Conservation (phyloP, 1,284 basidiomycete genomes). For the Naganishia albida region DNA sequence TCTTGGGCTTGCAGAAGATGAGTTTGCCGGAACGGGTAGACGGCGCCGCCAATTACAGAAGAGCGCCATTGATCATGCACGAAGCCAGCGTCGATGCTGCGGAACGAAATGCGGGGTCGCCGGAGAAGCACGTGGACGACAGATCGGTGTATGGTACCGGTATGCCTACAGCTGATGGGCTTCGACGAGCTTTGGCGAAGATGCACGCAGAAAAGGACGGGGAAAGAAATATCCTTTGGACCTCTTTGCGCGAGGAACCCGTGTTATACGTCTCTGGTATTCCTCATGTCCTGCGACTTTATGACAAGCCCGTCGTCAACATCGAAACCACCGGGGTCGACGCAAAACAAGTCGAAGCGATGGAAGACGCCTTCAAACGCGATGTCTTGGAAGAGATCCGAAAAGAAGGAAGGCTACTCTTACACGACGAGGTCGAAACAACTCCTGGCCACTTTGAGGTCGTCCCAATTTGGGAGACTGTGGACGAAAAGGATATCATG, state of each 20-base stretch:
- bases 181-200: constrained; percentile 76
- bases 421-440: constrained; percentile 96
- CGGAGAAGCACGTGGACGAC: background rate
- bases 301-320: constrained; percentile 86
- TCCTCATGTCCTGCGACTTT: constrained; percentile 65
- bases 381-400: constrained; percentile 83
- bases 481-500: constrained; percentile 82
- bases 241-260: constrained; percentile 90
- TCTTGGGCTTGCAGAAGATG: constrained; percentile 92
- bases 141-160: constrained; percentile 79
- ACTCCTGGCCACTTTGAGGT: constrained; percentile 85
- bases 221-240: constrained; percentile 77
- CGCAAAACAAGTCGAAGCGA: constrained; percentile 85
- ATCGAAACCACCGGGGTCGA: constrained; percentile 94
- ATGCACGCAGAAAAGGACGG: constrained; percentile 77
- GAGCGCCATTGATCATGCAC: constrained; percentile 66
- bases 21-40: constrained; percentile 89
- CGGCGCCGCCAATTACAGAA: constrained; percentile 87
- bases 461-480: constrained; percentile 81
- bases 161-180: constrained; percentile 55
- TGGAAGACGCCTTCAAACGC: constrained; percentile 86
- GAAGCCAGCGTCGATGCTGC: constrained; percentile 43
- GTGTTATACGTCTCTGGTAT: constrained; percentile 83
- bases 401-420: constrained; percentile 73
- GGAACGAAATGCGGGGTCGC: constrained; percentile 55